Conservation (phyloP, 805 yeast species). For the Barnettozyma botsteinii region DNA sequence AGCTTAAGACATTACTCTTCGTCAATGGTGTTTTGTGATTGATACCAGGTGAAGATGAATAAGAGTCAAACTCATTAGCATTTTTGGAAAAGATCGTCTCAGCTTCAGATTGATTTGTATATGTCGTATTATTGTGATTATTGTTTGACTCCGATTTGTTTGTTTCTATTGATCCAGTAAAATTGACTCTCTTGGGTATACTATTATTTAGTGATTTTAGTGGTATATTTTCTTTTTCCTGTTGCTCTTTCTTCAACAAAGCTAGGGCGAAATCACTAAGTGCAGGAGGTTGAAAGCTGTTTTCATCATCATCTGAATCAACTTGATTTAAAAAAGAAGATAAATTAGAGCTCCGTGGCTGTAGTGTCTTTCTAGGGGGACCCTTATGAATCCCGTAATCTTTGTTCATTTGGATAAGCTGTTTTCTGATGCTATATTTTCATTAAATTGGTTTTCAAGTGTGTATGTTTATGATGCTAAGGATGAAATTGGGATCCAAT, state of each 20-base stretch:
- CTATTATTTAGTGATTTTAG: background rate
- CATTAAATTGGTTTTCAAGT: too few relatives aligned
- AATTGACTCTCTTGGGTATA: slow-evolving; percentile 23
- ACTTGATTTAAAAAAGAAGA: slow-evolving; percentile 13
- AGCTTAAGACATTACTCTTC: slow-evolving; percentile 2
- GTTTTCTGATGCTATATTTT: background rate
- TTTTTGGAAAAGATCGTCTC: slow-evolving; percentile 22
- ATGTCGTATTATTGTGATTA: slow-evolving; percentile 12
- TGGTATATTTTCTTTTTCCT: slow-evolving; percentile 14
- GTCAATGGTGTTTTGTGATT: slow-evolving; percentile 19
- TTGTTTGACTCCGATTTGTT: slow-evolving; percentile 2
- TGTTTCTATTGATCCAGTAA: slow-evolving; percentile 15
- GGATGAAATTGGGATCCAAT: background rate
- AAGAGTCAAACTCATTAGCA: slow-evolving; percentile 9
- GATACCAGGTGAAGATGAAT: slow-evolving; percentile 16
- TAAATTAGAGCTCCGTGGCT: background rate
- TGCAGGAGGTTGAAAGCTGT: slow-evolving; percentile 52
- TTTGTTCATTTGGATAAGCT: slow-evolving; percentile 1
- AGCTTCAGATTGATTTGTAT: slow-evolving; percentile 20
- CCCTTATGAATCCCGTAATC: background rate
- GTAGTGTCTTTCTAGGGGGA: background rate
- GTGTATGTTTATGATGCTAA: too few relatives aligned
- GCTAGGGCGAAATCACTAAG: slow-evolving; percentile 55
- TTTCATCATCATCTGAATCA: slow-evolving; percentile 37
- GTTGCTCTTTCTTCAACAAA: slow-evolving; percentile 33